Percentiles rank a stretch among this genome's conserved stretches.
Evolutionary conservation across 768 basidiomycete genomes (phyloP).

Genomic region (Hygrocybe punicea): DNA sequence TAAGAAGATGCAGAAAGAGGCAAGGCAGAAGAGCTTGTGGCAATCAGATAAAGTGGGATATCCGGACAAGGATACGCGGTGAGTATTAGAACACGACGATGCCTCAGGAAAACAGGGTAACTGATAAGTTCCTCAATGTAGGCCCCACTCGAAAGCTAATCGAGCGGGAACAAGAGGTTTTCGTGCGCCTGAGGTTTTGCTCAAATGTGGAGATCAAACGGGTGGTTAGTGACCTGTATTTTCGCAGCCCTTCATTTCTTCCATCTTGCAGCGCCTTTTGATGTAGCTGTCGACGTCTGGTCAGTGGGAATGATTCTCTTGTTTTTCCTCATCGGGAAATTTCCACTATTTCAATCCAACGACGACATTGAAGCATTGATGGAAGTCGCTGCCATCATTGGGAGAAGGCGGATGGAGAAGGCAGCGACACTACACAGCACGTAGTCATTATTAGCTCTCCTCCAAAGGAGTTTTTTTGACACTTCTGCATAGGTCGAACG

Average conservation of each 20-base stretch:
- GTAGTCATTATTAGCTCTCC: constrained; percentile 26
- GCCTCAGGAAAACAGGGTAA: constrained; percentile 1
- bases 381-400: constrained; percentile 89
- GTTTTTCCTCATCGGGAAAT: constrained; percentile 88
- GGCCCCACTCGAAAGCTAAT: constrained; percentile 86
- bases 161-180: constrained; percentile 96
- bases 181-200: constrained; percentile 90
- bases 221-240: constrained; percentile 57
- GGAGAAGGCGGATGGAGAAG: constrained; percentile 77
- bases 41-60: constrained; percentile 74
- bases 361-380: constrained; percentile 95
- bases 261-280: constrained; percentile 6
- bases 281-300: constrained; percentile 92
- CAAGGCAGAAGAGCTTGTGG: constrained; percentile 49
- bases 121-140: constrained; percentile 22
- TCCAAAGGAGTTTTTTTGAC: constrained; percentile 1
- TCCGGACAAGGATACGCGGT: constrained; percentile 72
- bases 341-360: constrained; percentile 89
- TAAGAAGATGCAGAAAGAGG: constrained; percentile 58
- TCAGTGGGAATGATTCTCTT: constrained; percentile 88
- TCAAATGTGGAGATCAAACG: constrained; percentile 91
- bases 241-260: not conserved
- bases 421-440: constrained; percentile 85
- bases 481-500: constrained; percentile 65
- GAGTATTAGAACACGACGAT: constrained; percentile 8